Base-by-base conservation (phyloP, 2,329 filamentous ascomycete genomes). In the Neofusicoccum ribis region DNA sequence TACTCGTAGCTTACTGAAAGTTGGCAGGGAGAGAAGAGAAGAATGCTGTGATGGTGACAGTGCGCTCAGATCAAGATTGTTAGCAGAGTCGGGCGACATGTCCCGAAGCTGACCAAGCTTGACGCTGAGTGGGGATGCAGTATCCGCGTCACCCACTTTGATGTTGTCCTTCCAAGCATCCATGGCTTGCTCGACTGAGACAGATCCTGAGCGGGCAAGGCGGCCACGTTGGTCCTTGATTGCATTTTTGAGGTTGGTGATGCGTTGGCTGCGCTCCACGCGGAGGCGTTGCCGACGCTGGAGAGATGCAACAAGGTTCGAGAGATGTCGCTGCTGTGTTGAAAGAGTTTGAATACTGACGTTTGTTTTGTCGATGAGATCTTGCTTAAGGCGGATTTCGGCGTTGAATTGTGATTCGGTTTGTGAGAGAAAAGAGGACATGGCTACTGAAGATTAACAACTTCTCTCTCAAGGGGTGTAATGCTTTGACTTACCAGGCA, bases 311-410 rank as follows among this genome's bases (percentile, higher is more conserved):
- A 96, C 81, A 23, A 84, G 86, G 64, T 89, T 88, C 63, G 91
- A 88, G 63, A 93, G 90, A 63, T 93, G 90, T 69, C 90, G 89
- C 37, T 97, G 86, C 67, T 91, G 87, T 20, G 89, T 85, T 1
- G 93, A 95, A 1, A 92, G 89, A 65, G 91, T 89, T 56, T 92
- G 90, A 60, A 99, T 89, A 31, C 90, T 89, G 47, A 86, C 83
- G 77, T 97, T 94, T 41, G 96, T 88, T 15, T 88, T 84, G 73
- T 97, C 93, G 63, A 98, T 89, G 36, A 89, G 86, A 58, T 89
- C 85, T 79, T 97, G 93, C 75, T 97, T 97, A 50, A 89, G 84
- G 70, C 89, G 90, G 68, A 97, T 87, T 75, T 94, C 91, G 56
- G 88, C 83, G 64, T 91, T 89, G 74, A 97, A 94, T 50, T 92